Evolutionary conservation across 2,329 filamentous ascomycete species (phyloP), one percentile per base, ranked within the genome.

Genomic region (Scedosporium apiospermum): DNA sequence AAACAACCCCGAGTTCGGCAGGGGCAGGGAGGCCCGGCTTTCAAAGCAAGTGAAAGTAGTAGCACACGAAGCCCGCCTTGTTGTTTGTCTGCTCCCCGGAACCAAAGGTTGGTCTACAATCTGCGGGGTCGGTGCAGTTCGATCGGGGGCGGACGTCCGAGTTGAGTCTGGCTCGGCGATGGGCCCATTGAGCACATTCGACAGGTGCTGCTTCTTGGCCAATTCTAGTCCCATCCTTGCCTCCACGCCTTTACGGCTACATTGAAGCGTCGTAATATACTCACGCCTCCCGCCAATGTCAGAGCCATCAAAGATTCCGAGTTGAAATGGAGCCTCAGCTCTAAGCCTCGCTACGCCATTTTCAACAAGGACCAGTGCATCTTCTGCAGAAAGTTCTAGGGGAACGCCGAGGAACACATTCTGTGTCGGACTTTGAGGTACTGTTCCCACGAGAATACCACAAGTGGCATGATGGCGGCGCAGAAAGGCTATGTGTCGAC

Each of bases 381-480:
- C 95, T 76, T 98, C 95, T 1, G 91, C 88, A 78, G 95, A 90
- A 55, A 99, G 80, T 78, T 97, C 89, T 27, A 98, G 77, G 2
- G 95, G 95, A 59, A 98, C 77, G 57, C 93, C 91, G 64, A 93
- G 83, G 72, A 98, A 98, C 63, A 96, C 84, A 76, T 96, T 98
- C 76, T 99, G 95, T 68, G 96, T 93, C 5, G 93, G 92, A 63
- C 91, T 88, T 75, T 98, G 93, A 1, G 95, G 93, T 34, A 96
- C 86, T 6, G 90, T 93, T 63, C 95, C 95, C 64, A 90, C 87
- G 62, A 96, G 81, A 38, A 95, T 88, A 66, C 92, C 92, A 70
- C 89, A 93, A 69, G 96, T 91, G 72, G 91, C 87, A 77, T 96
- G 84, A 69, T 86, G 80, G 65, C 90, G 86, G 67, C 95, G 89